Evolutionary conservation across 768 basidiomycete species (phyloP), one percentile per base, ranked within the genome.

Genomic region (Mycena sanguinolenta): DNA sequence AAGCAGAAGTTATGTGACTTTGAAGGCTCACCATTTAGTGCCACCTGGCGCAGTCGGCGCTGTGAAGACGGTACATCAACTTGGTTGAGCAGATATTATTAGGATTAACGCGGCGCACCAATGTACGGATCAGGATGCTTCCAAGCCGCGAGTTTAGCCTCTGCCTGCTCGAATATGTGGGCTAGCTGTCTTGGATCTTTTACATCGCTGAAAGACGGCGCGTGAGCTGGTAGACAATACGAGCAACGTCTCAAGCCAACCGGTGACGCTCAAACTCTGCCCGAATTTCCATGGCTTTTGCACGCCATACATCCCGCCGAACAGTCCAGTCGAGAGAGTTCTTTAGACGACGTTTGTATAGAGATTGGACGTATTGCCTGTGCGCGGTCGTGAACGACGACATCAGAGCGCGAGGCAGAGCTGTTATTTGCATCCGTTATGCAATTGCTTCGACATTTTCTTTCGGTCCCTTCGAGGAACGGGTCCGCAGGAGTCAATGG

Each of bases 241-340:
- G 49, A 3, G 32, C 21, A 69, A 12, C 13, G 23, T 70, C 59
- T 52, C 17, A 52, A 38, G 83, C 88, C 67, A 79, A 95, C 95
- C 96, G 89, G 87, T 98, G 96, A 74, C 87, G 83, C 84, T 99
- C 97, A 79, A 99, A 99, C 79, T 95, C 89, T 70, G 96, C 96
- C 71, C 97, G 85, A 73, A 99, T 95, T 80, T 92, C 84, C 75
- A 97, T 81, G 16, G 97, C 96, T 80, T 92, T 89, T 65, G 85
- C 87, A 70, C 97, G 89, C 95, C 95, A 98, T 1, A 95, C 77
- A 76, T 96, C 93, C 63, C 97, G 85, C 65, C 92, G 87, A 73
- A 98, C 85, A 54, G 89, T 91, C 97, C 97, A 99, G 82, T 99
- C 92, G 61, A 97, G 84, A 57, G 94, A 86, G 75, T 98, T 97